Percentiles rank a stretch among this genome's conserved stretches.
These are phyloP conservation scores for Epichloe sibirici DNA, from an alignment of 2,329 filamentous ascomycete genomes.

Conservation along the genomic window DNA sequence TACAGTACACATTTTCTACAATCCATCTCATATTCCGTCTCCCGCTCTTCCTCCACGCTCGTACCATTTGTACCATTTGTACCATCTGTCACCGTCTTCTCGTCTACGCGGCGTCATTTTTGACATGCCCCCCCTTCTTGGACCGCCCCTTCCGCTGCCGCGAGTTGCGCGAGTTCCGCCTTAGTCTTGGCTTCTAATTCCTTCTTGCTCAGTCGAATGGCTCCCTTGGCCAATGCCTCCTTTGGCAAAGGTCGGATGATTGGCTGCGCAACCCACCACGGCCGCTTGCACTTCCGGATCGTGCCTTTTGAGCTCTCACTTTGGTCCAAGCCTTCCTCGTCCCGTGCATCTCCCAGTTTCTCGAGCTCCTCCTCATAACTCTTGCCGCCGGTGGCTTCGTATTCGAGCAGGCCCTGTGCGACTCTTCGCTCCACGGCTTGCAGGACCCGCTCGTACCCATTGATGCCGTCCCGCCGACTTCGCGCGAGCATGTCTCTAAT, in stretches of 20 bases:
- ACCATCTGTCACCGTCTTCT: slow-evolving; percentile 4
- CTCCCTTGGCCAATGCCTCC: slow-evolving; percentile 75
- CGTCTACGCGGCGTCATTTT: slow-evolving; percentile 15
- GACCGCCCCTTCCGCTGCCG: slow-evolving; percentile 31
- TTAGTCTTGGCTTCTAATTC: slow-evolving; percentile 20
- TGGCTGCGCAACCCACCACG: slow-evolving; percentile 85
- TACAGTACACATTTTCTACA: background rate
- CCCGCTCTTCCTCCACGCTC: background rate
- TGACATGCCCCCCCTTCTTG: slow-evolving; percentile 9
- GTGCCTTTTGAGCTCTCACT: slow-evolving; percentile 52
- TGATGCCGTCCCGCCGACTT: slow-evolving; percentile 56
- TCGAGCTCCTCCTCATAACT: slow-evolving; percentile 31
- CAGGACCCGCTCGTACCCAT: slow-evolving; percentile 65
- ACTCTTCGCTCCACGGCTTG: slow-evolving; percentile 63
- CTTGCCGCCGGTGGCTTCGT: slow-evolving; percentile 38
- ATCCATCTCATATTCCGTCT: background rate
- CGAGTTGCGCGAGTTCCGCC: slow-evolving; percentile 7
- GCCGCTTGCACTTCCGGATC: slow-evolving; percentile 61
- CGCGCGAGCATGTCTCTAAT: slow-evolving; percentile 75
- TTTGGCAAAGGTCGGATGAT: slow-evolving; percentile 76
- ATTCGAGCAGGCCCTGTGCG: slow-evolving; percentile 59
- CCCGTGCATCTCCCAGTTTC: slow-evolving; percentile 12
- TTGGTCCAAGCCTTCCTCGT: slow-evolving; percentile 27
- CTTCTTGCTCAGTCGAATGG: slow-evolving; percentile 64
- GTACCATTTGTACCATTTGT: background rate